Evolutionary conservation across 352 stramenopile genomes (phyloP).

Genomic region (Globisporangium mamillatum): DNA sequence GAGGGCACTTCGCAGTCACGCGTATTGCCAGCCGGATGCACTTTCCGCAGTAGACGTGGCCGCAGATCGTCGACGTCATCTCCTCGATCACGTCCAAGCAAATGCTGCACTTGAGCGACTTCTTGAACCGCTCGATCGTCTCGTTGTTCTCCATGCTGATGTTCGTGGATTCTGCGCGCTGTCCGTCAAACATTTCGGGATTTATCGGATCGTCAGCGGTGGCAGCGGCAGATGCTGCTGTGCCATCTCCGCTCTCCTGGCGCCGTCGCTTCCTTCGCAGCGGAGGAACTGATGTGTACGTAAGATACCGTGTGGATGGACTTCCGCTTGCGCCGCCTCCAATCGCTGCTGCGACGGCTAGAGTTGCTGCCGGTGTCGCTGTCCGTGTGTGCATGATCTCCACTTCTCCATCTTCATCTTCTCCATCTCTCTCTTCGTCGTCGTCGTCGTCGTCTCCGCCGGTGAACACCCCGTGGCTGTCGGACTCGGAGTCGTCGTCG

Average conservation of each 20-base stretch:
- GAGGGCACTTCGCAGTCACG: conserved; percentile 67
- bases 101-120: conserved; percentile 78
- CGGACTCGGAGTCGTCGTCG: not conserved
- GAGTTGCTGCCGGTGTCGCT: not conserved
- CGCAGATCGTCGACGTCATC: conserved; percentile 80
- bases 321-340: not conserved
- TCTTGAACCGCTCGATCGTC: conserved; percentile 73
- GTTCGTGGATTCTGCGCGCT: conserved; percentile 59
- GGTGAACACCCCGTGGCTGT: not conserved
- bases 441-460: conserved; percentile 10
- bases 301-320: conserved; percentile 19
- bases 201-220: conserved; percentile 1
- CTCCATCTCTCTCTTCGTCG: conserved; percentile 3
- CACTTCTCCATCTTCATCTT: conserved; percentile 35
- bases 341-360: not conserved
- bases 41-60: conserved; percentile 75
- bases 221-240: not conserved
- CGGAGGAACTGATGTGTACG: conserved; percentile 18
- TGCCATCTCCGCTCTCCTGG: conserved; percentile 3
- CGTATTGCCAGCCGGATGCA: conserved; percentile 72
- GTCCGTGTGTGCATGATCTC: conserved; percentile 43
- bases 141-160: conserved; percentile 76
- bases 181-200: conserved; percentile 30
- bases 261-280: conserved; percentile 49
- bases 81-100: conserved; percentile 74